Conservation (phyloP, 352 stramenopile species). For the Phytophthora gonapodyides region DNA sequence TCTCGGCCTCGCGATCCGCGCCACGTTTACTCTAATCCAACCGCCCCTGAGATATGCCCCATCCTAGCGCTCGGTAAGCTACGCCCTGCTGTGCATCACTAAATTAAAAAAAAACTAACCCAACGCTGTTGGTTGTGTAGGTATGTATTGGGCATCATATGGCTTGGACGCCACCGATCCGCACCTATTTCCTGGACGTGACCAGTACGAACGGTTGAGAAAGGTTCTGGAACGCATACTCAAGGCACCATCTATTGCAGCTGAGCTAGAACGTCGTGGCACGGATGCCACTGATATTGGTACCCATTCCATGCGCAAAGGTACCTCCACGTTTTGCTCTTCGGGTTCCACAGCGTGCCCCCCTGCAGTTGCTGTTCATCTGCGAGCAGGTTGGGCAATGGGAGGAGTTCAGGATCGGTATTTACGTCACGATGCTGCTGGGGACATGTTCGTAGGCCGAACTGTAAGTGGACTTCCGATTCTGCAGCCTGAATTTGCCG, state of each 20-base stretch:
- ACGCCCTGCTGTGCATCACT: not conserved
- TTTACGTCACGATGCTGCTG: conserved; percentile 10
- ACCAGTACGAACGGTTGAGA: conserved; percentile 33
- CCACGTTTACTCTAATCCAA: conserved; percentile 41
- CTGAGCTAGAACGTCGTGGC: conserved; percentile 11
- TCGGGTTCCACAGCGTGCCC: conserved; percentile 18
- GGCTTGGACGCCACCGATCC: conserved; percentile 6
- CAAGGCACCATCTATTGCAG: not conserved
- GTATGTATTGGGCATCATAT: conserved; percentile 16
- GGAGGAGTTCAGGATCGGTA: conserved; percentile 2
- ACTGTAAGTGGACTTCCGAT: conserved; percentile 12
- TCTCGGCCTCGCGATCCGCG: conserved; percentile 26
- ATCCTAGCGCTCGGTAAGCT: conserved; percentile 32
- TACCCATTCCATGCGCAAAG: conserved; percentile 27
- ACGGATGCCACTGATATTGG: conserved; percentile 16
- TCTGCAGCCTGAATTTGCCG: conserved; percentile 3
- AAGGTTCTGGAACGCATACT: conserved; percentile 12
- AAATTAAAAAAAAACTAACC: not conserved
- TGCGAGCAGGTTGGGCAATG: conserved; percentile 2
- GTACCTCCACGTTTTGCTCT: conserved; percentile 12
- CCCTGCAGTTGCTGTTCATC: not conserved
- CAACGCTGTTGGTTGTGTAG: not conserved
- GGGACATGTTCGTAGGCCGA: conserved; percentile 15
- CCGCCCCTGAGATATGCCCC: conserved; percentile 30
- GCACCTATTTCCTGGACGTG: conserved; percentile 22